Evolutionary conservation across 768 basidiomycete species (phyloP).

Genomic region (Agrocybe chaxingu): DNA sequence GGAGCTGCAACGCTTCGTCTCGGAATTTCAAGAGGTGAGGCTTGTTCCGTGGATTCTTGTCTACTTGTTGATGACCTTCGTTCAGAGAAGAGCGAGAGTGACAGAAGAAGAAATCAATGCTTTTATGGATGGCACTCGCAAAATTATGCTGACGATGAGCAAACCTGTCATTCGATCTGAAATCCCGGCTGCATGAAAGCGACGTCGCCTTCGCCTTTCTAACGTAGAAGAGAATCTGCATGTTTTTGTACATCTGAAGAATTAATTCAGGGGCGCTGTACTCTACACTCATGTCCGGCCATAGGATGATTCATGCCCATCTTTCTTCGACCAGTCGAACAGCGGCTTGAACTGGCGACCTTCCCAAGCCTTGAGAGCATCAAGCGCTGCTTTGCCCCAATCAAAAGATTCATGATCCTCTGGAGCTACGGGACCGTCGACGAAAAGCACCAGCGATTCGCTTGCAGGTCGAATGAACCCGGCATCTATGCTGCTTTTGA

Average conservation of each 20-base stretch:
- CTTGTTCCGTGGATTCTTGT: not conserved
- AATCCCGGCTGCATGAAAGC: constrained; percentile 3
- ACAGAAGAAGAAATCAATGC: constrained; percentile 70
- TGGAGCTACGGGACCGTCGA: constrained; percentile 64
- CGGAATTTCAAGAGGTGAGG: constrained; percentile 74
- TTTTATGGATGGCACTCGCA: constrained; percentile 81
- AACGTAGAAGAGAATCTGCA: not conserved
- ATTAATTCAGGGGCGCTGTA: not conserved
- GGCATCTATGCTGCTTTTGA: constrained; percentile 59
- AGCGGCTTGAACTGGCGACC: constrained; percentile 24
- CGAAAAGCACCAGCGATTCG: constrained; percentile 62
- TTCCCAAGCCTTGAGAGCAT: constrained; percentile 63
- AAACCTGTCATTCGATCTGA: constrained; percentile 25
- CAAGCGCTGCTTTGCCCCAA: constrained; percentile 73
- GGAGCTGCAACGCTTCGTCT: constrained; percentile 77
- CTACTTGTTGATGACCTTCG: constrained; percentile 7
- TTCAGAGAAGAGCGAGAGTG: constrained; percentile 73
- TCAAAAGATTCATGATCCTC: constrained; percentile 59
- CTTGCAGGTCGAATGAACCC: constrained; percentile 74
- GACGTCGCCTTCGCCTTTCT: not conserved
- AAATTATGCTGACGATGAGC: constrained; percentile 60
- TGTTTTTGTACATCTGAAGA: no score
- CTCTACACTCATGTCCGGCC: constrained; percentile 12
- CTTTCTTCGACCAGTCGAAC: constrained; percentile 49
- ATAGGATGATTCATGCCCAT: not conserved